Evolutionary conservation across 805 yeast species (phyloP), one percentile per base, ranked within the genome.

Genomic region (Kuraishia hungarica): DNA sequence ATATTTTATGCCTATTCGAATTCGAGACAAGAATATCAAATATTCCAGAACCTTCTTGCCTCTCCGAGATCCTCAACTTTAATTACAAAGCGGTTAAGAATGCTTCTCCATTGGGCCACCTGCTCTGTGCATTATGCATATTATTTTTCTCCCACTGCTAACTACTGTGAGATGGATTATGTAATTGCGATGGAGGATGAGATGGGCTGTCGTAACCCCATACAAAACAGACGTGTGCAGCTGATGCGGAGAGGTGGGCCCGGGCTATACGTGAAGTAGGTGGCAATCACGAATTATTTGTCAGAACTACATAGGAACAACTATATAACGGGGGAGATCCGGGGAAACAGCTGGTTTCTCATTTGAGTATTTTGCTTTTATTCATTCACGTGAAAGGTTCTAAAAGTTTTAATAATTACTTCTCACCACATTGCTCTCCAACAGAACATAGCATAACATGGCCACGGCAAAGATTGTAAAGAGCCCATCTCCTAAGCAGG

Each of bases 61-160:
- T 7, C 43, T 13, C 43, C 43, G 43, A 35, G 11, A 15, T 15
- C 43, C 43, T 35, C 43, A 35, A 15, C 43, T 35, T 26, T 10
- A 35, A 35, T 35, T 35, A 35, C 43, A 35, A 35, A 35, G 8
- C 29, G 29, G 29, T 10, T 26, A 26, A 26, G 29, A 10, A 26
- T n/a, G n/a, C n/a, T n/a, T n/a, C n/a, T n/a, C n/a, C n/a, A n/a
- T n/a, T n/a, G 10, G 29, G 29, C 29, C 29, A 26, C 10, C 29
- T 26, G n/a, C n/a, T n/a, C n/a, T n/a, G n/a, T 39, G 54, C 57
- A 58, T 24, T 26, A 23, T 17, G 39, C 39, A 20, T 50, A 28
- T 50, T 17, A 50, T 20, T 49, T 49, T 49, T 21, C 51, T 24
- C 43, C n/a, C 43, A 15, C n/a, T 3, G 8, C 11, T 35, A 15